Base-by-base conservation (phyloP, 495 filamentous ascomycete genomes). In the Penicillium simplicissimum region DNA sequence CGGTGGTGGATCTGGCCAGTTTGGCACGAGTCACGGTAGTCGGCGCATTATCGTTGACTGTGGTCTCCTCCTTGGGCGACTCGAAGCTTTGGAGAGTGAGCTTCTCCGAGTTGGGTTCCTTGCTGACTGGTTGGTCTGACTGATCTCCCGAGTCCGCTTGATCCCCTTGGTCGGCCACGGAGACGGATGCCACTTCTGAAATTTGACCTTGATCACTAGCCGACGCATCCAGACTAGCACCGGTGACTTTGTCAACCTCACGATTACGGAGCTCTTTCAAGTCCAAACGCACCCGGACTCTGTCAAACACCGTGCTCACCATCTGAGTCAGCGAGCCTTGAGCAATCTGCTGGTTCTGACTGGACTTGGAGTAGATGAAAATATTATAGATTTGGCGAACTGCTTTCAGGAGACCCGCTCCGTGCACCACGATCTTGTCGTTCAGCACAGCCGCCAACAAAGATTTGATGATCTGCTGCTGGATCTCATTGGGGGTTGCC, bases 331-430 rank as follows among this genome's bases (percentile, higher is more conserved):
- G 78, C 3, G 96, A 96, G 0, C 93, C 95, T 70, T 98, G 96
- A 1, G 96, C 96, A 49, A 97, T 90, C 75, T 96, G 92, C 77
- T 99, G 96, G 67, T 98, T 97, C 34, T 88, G 85, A 65, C 86
- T 92, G 40, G 85, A 96, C 68, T 94, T 90, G 52, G 93, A 97
- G 37, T 97, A 85, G 38, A 99, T 82, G 74, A 99, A 99, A 65
- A 99, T 94, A 74, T 97, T 99, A 81, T 99, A 99, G 49, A 96
- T 95, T 70, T 96, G 92, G 57, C 96, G 90, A 52, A 99, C 92
- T n/a, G 96, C 95, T 80, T 99, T 99, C 47, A 99, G 77, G 60
- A 99, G 82, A 61, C 96, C 96, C 47, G 95, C 94, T 55, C 96
- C 96, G 76, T 99, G 96, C 2, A 99, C 96, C 45, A 99, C 90